A percentile compares a stretch with the other conserved stretches of the same genome.
Evolutionary conservation across 1,139 yeast species (phyloP).

Genomic region (Taiozyma sp.): DNA sequence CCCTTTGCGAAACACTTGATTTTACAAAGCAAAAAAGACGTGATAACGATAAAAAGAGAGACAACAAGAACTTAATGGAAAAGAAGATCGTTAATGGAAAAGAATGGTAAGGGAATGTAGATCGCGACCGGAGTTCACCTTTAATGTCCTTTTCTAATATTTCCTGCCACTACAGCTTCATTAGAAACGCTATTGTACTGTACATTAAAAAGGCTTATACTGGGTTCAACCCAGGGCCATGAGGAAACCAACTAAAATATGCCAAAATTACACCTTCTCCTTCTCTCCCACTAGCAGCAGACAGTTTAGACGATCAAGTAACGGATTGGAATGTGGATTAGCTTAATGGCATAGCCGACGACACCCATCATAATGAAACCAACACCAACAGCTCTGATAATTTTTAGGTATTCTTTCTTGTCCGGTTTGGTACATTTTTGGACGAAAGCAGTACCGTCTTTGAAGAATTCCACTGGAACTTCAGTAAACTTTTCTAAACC

Average conservation of each 20-base stretch:
- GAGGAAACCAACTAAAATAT: not conserved
- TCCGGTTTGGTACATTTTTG: conserved; percentile 93
- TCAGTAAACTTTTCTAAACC: conserved; percentile 82
- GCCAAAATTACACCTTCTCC: not conserved
- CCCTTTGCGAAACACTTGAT: not conserved
- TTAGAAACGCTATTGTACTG: not conserved
- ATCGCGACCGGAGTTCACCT: not conserved
- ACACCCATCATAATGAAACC: conserved; percentile 98
- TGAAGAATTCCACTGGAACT: conserved; percentile 85
- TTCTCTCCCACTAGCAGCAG: not conserved
- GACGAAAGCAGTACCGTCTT: conserved; percentile 84
- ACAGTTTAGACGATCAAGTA: conserved; percentile 76
- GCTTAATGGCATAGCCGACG: conserved; percentile 90
- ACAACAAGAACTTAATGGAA: not conserved
- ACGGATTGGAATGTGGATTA: conserved; percentile 91
- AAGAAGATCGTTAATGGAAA: not conserved
- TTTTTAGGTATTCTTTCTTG: conserved; percentile 78
- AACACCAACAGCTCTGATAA: conserved; percentile 91
- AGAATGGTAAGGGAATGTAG: not conserved
- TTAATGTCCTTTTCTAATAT: not conserved
- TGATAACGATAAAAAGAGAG: not conserved
- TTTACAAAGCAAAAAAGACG: not conserved
- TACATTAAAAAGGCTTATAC: conserved; percentile 1
- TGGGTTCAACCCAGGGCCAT: not conserved
- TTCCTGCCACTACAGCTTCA: not conserved